A percentile compares a stretch with the other conserved stretches of the same genome.
phyloP scores from a whole-genome alignment of 2,329 filamentous ascomycete species.

The Ceratocystis huliohia region DNA sequence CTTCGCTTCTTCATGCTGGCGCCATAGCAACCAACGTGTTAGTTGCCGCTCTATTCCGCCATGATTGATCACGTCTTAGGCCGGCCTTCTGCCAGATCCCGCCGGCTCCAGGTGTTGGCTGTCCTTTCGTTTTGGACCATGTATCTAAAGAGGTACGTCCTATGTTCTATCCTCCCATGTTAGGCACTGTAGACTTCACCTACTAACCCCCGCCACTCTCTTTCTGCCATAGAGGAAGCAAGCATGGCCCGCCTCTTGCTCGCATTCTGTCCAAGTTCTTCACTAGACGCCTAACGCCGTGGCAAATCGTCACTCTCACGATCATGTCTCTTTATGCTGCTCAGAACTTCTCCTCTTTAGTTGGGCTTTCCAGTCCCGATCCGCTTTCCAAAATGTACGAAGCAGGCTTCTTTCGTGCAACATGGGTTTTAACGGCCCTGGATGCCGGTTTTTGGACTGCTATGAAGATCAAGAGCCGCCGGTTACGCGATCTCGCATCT shows the following conservation, averaged over 20 bases:
- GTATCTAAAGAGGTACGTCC: constrained; percentile 59
- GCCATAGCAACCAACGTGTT: neutral
- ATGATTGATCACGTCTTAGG: constrained; percentile 84
- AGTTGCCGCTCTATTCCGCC: constrained; percentile 13
- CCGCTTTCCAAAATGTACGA: constrained; percentile 91
- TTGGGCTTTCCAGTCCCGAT: constrained; percentile 83
- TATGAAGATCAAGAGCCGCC: constrained; percentile 73
- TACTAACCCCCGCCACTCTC: neutral
- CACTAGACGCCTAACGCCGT: constrained; percentile 61
- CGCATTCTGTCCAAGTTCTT: constrained; percentile 59
- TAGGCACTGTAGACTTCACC: neutral
- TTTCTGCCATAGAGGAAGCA: constrained; percentile 50
- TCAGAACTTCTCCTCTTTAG: constrained; percentile 84
- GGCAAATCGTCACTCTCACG: constrained; percentile 79
- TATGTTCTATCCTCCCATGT: neutral
- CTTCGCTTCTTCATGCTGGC: neutral
- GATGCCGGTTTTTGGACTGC: constrained; percentile 98
- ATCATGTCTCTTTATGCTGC: constrained; percentile 84
- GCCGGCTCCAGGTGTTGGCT: constrained; percentile 81
- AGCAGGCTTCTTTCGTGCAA: constrained; percentile 83
- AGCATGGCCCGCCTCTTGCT: constrained; percentile 72
- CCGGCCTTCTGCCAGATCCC: constrained; percentile 78
- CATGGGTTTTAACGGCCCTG: constrained; percentile 87
- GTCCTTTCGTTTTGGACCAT: constrained; percentile 85
- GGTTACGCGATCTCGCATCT: constrained; percentile 69